phyloP scores from a whole-genome alignment of 75 land plant species.

The Pinus taeda region DNA sequence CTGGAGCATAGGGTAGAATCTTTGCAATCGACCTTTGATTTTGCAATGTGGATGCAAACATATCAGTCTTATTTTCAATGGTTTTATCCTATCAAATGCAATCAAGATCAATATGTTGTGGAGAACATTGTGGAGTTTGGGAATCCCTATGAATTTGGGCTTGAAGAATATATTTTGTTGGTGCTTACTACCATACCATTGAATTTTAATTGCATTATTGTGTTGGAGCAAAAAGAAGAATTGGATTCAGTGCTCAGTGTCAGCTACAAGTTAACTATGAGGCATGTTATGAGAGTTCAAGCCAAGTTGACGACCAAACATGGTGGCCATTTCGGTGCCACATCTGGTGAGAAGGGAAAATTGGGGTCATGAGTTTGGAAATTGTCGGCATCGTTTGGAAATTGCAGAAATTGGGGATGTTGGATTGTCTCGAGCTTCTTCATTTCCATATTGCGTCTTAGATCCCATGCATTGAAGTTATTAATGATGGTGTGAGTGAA shows the following conservation, averaged over 20 bases:
- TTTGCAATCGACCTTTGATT: too few relatives aligned
- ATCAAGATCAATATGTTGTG: conserved; percentile 83
- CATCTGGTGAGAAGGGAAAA: too few relatives aligned
- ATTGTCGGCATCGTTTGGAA: too few relatives aligned
- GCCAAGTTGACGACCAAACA: conserved; percentile 90
- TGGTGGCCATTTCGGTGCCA: conserved; percentile 59
- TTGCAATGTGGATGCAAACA: too few relatives aligned
- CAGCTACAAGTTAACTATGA: conserved; percentile 33
- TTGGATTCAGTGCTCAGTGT: conserved; percentile 61
- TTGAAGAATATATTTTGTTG: conserved; percentile 79
- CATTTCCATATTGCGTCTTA: too few relatives aligned
- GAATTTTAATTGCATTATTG: conserved; percentile 66
- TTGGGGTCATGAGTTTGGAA: too few relatives aligned
- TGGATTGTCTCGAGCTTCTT: too few relatives aligned
- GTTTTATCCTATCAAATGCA: conserved; percentile 14
- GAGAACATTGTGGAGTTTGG: conserved; percentile 84
- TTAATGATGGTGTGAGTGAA: too few relatives aligned
- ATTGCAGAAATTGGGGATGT: too few relatives aligned
- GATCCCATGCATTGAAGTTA: too few relatives aligned
- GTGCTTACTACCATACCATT: conserved; percentile 51
- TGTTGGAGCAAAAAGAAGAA: conserved; percentile 93
- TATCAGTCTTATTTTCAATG: too few relatives aligned
- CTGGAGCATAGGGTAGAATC: too few relatives aligned
- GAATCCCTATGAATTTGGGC: conserved; percentile 54
- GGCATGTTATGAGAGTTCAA: conserved; percentile 70